Evolutionary conservation across 805 yeast species (phyloP).

Genomic region (Pichia eremophila): DNA sequence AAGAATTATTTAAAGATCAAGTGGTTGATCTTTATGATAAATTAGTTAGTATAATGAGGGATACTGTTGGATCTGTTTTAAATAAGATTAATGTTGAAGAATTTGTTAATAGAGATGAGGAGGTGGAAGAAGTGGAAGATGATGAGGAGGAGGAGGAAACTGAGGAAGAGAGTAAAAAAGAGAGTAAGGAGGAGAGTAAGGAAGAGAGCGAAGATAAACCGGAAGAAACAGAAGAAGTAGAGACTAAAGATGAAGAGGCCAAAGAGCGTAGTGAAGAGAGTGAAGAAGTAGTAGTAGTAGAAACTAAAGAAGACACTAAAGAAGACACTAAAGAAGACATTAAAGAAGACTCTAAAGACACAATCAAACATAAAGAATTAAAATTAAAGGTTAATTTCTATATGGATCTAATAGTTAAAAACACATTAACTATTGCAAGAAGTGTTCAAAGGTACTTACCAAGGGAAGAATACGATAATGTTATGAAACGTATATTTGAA

Average conservation of each 20-base stretch:
- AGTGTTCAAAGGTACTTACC: conserved; percentile 53
- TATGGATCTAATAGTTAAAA: conserved; percentile 59
- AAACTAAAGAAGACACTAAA: neutral
- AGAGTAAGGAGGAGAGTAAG: neutral
- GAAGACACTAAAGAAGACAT: neutral
- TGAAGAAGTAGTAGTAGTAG: neutral
- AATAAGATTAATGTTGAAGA: neutral
- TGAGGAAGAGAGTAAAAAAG: neutral
- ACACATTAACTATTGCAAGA: conserved; percentile 53
- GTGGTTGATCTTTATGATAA: conserved; percentile 54
- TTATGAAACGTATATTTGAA: conserved; percentile 43
- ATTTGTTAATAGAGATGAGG: neutral
- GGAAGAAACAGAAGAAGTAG: neutral
- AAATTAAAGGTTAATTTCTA: conserved; percentile 37
- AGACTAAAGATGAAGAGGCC: neutral
- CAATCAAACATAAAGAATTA: conserved; percentile 14
- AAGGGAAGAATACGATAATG: conserved; percentile 33
- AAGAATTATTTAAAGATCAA: conserved; percentile 44
- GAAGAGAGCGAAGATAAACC: too few relatives aligned
- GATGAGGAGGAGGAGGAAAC: neutral
- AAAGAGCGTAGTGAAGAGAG: neutral
- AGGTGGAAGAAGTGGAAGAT: conserved; percentile 25
- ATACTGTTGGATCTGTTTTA: conserved; percentile 27
- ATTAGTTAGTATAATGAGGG: conserved; percentile 62
- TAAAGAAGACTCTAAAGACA: too few relatives aligned